Evolutionary conservation across 2,329 filamentous ascomycete genomes (phyloP), one percentile per base, ranked within the genome.

Genomic region (Neoscytalidium dimidiatum): DNA sequence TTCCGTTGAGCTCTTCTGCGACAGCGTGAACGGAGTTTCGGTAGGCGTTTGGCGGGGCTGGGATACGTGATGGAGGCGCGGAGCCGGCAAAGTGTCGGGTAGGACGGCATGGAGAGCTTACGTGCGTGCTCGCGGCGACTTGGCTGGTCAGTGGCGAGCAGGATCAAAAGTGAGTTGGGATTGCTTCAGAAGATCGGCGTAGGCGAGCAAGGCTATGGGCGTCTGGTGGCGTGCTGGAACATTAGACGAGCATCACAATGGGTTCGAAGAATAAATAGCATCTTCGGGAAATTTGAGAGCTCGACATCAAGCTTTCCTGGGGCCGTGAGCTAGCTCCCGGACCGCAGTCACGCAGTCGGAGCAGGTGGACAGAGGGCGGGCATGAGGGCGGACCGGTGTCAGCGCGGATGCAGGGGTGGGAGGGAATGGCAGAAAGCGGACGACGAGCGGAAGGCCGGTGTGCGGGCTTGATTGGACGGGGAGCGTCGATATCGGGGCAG

Each of bases 41-140:
- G 72, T 79, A 53, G 82, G 82, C 14, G 78, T 75, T 23, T 83
- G 81, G 81, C 79, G 78, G 61, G 72, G 73, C 35, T 80, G 79
- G 78, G 74, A 81, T 29, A 8, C 19, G 28, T 67, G 76, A 79
- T 57, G 75, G 67, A 70, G 33, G 44, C 41, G 31, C 31, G 56
- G 46, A 61, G 43, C 38, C 29, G 46, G 46, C 58, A 62, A 33
- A 13, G 43, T 14, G 23, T 41, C 60, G 60, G 56, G 11, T 46
- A 60, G n/a, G 19, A 23, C 56, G 41, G 56, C 56, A 60, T 33
- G 3, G 38, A 14, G 38, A 33, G 38, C 56, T 44, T 17, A 46
- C 38, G 41, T 60, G 41, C 41, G 29, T 60, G 56, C 17, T 60
- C 17, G 14, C 19, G 38, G 5, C 35, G 26, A 60, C 56, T 60